Evolutionary conservation across 306 rosid genomes (phyloP).

Genomic region (Castanospermum australe): DNA sequence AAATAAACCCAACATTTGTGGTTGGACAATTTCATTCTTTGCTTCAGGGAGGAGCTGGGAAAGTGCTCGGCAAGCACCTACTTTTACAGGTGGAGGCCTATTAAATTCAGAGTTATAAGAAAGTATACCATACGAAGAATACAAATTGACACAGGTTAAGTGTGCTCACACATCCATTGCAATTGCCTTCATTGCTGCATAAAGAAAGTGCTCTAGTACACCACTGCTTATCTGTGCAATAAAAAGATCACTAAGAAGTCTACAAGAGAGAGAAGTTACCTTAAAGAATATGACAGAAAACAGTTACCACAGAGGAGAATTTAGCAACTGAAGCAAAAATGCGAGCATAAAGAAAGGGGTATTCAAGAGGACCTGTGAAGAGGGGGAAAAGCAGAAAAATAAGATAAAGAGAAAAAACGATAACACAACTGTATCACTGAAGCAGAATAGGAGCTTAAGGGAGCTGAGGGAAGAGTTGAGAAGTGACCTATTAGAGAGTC

Average conservation of each 20-base stretch:
- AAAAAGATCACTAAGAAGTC: constrained; percentile 23
- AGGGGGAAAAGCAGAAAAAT: not conserved
- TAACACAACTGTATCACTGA: constrained; percentile 14
- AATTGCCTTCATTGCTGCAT: constrained; percentile 75
- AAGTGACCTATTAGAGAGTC: constrained; percentile 63
- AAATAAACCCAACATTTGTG: constrained; percentile 71
- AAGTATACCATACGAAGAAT: constrained; percentile 3
- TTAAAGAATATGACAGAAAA: constrained; percentile 1
- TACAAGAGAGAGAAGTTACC: not conserved
- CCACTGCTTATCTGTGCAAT: constrained; percentile 60
- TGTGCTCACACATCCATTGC: constrained; percentile 73
- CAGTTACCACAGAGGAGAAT: constrained; percentile 82
- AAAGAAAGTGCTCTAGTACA: constrained; percentile 64
- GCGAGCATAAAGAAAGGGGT: constrained; percentile 90
- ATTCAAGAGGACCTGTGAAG: constrained; percentile 69
- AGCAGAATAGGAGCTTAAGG: constrained; percentile 17
- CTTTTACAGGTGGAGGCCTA: constrained; percentile 92
- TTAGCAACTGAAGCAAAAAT: constrained; percentile 73
- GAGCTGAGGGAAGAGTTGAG: not conserved
- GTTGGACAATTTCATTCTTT: constrained; percentile 59
- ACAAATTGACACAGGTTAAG: constrained; percentile 18
- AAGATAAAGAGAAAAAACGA: not conserved
- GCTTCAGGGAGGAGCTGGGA: constrained; percentile 82
- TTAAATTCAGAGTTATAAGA: constrained; percentile 25
- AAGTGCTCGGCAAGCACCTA: constrained; percentile 94